These are phyloP conservation scores for Pyropia haitanensis DNA, from an alignment of 23 red algal species.

Conservation along the genomic window DNA sequence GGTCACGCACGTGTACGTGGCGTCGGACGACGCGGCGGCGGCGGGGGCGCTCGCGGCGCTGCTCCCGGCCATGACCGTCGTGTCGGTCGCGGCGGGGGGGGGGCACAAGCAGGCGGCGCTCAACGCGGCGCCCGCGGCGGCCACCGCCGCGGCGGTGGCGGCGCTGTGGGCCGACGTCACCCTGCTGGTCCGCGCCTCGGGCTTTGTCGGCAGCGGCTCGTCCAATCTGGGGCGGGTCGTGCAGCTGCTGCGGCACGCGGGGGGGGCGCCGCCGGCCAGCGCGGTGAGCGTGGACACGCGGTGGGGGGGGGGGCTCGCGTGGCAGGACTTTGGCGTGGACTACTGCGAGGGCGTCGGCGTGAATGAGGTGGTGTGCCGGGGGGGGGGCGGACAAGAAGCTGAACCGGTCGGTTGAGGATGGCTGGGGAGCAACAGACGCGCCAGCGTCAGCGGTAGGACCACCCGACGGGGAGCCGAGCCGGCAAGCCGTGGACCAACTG, in stretches of 20 bases:
- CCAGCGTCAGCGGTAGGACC: too few species aligned
- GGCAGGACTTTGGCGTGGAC: conserved; percentile 21
- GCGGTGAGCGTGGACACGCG: conserved; percentile 37
- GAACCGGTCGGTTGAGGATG: too few species aligned
- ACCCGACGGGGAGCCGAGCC: too few species aligned
- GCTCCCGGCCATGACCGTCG: conserved; percentile 17
- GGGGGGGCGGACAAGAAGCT: too few species aligned
- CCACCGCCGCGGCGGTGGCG: conserved; percentile 9
- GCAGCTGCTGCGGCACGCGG: conserved; percentile 15
- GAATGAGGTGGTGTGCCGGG: conserved; percentile 22
- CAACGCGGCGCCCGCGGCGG: conserved; percentile 16
- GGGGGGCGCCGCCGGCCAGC: background rate
- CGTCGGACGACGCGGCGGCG: conserved; percentile 37
- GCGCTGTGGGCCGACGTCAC: conserved; percentile 43
- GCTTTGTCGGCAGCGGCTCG: conserved; percentile 54
- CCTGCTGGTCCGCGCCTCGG: conserved; percentile 7
- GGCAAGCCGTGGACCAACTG: too few species aligned
- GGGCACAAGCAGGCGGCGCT: conserved; percentile 24
- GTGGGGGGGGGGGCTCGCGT: conserved; percentile 62
- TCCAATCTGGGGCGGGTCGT: conserved; percentile 63
- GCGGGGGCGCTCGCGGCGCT: conserved; percentile 6
- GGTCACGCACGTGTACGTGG: conserved; percentile 23
- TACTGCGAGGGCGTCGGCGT: conserved; percentile 31
- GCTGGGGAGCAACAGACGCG: too few species aligned
- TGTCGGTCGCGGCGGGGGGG: conserved; percentile 4